Base-by-base conservation (phyloP, 352 stramenopile genomes). In the Phytopythium delawarense region DNA sequence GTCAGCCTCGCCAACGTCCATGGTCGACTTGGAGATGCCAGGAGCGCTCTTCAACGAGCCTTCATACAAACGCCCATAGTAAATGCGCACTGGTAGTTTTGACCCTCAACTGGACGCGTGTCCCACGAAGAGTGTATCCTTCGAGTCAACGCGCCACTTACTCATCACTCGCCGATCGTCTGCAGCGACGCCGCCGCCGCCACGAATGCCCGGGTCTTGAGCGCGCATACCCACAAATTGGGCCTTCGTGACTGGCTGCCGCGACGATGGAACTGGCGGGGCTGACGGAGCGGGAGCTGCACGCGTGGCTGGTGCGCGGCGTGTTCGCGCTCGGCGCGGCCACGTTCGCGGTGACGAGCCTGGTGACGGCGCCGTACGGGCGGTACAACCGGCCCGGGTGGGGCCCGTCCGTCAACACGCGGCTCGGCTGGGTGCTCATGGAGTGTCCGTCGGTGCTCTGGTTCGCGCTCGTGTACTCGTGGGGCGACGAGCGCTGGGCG, bases 351-450 rank as follows among this genome's bases (percentile, higher is more conserved):
- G 70, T 67, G 23, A 87, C 78, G 57, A 78, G 63, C 57, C 54
- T 82, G 39, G 72, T 92, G 60, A 86, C 75, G 39, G 82, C 82
- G 13, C 82, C 82, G 21, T 92, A 90, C 59, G 82, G 82, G 0
- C 76, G 82, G 15, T 70, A 89, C 62, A 57, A 69, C 54, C 78
- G 78, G 11, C 59, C 70, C 4, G 78, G 76, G 5, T 92, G 82
- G 82, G 82, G 82, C 0, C 80, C 75, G 30, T 81, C 75, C 7
- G 45, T 90, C 30, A 68, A 78, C 57, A 80, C 72, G 39, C 79
- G 78, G 0, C 63, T 90, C 42, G 82, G 82, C 20, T 92, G 82
- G 82, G 63, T 88, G 28, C 48, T 92, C 54, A 92, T 92, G 82
- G 82, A 92, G 69, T 65, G 73, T 18, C 79, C 79, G 15, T 92